Evolutionary conservation across 495 filamentous ascomycete species (phyloP).

Genomic region (Lasiosphaeria hispida): DNA sequence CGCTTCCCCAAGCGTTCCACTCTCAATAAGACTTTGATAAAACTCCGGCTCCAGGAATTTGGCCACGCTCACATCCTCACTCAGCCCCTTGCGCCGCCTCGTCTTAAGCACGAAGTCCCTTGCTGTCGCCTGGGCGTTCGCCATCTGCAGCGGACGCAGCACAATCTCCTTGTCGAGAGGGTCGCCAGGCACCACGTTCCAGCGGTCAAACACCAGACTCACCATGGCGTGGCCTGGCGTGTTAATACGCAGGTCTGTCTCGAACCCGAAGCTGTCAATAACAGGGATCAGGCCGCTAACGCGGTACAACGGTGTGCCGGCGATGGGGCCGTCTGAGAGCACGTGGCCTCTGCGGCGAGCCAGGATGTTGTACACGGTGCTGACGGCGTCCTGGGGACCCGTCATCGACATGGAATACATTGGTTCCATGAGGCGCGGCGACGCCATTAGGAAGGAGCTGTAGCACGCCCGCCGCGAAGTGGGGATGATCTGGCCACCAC

Average conservation of each 20-base stretch:
- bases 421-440: conserved; percentile 92
- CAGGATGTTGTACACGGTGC: conserved; percentile 85
- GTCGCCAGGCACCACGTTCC: conserved; percentile 93
- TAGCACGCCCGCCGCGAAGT: conserved; percentile 90
- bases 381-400: conserved; percentile 85
- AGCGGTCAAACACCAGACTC: conserved; percentile 91
- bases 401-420: conserved; percentile 90
- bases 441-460: conserved; percentile 93
- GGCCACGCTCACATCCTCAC: conserved; percentile 90
- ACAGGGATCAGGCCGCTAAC: conserved; percentile 90
- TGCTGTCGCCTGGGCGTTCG: conserved; percentile 79
- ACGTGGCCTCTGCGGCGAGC: conserved; percentile 89
- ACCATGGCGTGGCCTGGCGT: conserved; percentile 90
- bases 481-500: conserved; percentile 95
- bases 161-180: conserved; percentile 85
- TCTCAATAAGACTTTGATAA: conserved; percentile 82
- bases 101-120: conserved; percentile 97
- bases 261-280: conserved; percentile 95
- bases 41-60: conserved; percentile 96
- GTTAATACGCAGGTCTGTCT: conserved; percentile 93
- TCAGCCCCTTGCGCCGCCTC: conserved; percentile 84
- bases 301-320: conserved; percentile 90
- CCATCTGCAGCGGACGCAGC: conserved; percentile 80
- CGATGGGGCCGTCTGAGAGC: conserved; percentile 86
- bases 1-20: conserved; percentile 67